These are phyloP conservation scores for Coemansia sp. DNA, from an alignment of 192 early-diverging fungal genomes.

Conservation along the genomic window DNA sequence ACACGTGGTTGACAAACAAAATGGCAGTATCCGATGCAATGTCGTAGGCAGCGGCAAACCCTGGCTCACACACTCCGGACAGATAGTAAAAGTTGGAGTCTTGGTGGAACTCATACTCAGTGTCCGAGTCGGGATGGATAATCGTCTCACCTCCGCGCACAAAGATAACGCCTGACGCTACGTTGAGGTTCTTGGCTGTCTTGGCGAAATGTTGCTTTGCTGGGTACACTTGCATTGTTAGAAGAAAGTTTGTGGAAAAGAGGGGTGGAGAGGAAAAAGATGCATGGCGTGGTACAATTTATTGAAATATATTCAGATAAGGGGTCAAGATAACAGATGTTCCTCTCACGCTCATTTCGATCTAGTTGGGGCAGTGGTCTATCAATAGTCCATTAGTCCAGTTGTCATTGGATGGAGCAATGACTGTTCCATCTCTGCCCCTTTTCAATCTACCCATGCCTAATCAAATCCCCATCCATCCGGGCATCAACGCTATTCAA, in stretches of 20 bases:
- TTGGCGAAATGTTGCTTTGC: conserved; percentile 64
- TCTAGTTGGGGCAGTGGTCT: neutral
- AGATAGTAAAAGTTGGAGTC: conserved; percentile 88
- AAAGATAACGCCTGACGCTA: conserved; percentile 60
- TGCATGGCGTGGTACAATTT: neutral
- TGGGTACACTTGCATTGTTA: conserved; percentile 48
- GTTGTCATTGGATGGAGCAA: neutral
- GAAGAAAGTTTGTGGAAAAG: neutral
- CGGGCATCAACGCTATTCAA: neutral
- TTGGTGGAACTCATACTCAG: conserved; percentile 81
- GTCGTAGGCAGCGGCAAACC: conserved; percentile 71
- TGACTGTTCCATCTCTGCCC: neutral
- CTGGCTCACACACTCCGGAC: conserved; percentile 74
- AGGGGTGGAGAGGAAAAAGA: neutral
- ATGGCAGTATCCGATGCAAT: conserved; percentile 58
- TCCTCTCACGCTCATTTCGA: conserved; percentile 3
- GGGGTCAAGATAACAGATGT: neutral
- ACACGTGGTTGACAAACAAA: conserved; percentile 68
- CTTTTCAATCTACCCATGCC: neutral
- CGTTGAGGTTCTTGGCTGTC: conserved; percentile 60
- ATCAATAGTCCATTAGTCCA: neutral
- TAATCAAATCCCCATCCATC: neutral
- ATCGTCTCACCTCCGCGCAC: conserved; percentile 57
- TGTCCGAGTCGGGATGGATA: conserved; percentile 70
- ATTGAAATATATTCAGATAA: neutral